Evolutionary conservation across 2,329 filamentous ascomycete species (phyloP).

Genomic region (Huntiella moniliformis): DNA sequence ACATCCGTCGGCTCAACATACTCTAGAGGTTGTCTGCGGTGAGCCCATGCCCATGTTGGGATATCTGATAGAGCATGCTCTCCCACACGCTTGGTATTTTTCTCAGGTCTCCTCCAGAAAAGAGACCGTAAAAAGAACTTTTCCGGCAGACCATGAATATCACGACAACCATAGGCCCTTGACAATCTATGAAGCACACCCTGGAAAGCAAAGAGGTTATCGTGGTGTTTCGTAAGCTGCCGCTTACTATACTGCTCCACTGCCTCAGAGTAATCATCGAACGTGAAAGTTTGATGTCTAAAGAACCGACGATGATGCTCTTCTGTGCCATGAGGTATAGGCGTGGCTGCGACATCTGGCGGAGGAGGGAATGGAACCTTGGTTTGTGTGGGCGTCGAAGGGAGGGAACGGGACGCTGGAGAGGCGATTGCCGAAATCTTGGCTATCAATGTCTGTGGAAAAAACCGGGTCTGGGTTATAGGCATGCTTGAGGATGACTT

Average conservation of each 20-base stretch:
- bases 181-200: constrained; percentile 1
- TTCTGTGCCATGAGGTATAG: neutral
- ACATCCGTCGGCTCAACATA: neutral
- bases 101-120: constrained; percentile 1
- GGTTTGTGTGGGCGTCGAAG: neutral
- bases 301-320: neutral
- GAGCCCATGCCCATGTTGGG: constrained; percentile 3
- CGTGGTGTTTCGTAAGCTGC: neutral
- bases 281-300: constrained; percentile 1
- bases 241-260: constrained; percentile 1
- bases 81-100: neutral
- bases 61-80: neutral
- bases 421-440: neutral
- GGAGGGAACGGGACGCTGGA: neutral
- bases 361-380: neutral
- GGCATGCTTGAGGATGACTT: too few species aligned
- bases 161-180: neutral
- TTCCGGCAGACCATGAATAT: constrained; percentile 1
- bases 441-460: too few species aligned
- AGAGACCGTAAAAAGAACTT: constrained; percentile 2
- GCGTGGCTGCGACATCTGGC: neutral
- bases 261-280: neutral
- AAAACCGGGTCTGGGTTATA: too few species aligned
- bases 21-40: neutral
- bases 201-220: constrained; percentile 1